These are phyloP conservation scores for Eremomyces bilateralis DNA, from an alignment of 495 filamentous ascomycete genomes.

Conservation along the genomic window DNA sequence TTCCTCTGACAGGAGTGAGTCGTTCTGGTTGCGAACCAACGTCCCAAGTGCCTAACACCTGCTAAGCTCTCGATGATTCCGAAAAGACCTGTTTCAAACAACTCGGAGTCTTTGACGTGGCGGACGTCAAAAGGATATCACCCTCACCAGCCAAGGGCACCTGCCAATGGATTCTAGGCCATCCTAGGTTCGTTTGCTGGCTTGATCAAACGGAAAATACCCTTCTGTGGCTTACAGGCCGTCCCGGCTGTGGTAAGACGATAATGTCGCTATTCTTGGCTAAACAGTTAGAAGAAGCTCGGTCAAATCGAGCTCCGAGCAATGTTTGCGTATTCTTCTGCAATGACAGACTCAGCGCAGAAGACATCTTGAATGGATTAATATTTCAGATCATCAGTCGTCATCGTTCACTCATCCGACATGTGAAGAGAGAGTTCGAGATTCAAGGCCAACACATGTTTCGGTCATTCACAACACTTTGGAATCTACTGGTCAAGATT, in stretches of 20 bases:
- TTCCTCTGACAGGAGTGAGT: constrained; percentile 7
- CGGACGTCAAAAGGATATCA: constrained; percentile 6
- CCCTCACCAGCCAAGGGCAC: constrained; percentile 5
- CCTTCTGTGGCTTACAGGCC: constrained; percentile 11
- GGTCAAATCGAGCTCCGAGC: neutral
- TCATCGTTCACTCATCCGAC: constrained; percentile 8
- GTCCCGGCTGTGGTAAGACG: constrained; percentile 10
- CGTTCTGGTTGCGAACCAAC: neutral
- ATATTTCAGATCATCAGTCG: constrained; percentile 8
- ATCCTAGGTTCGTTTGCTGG: constrained; percentile 7
- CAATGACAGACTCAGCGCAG: constrained; percentile 6
- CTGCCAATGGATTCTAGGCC: constrained; percentile 7
- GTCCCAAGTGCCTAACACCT: neutral
- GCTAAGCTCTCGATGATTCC: constrained; percentile 4
- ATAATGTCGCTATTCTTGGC: constrained; percentile 8
- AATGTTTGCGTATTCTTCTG: constrained; percentile 10
- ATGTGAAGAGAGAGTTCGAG: constrained; percentile 4
- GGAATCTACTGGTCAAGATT: constrained; percentile 7
- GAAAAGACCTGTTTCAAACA: constrained; percentile 7
- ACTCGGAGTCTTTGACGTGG: constrained; percentile 4
- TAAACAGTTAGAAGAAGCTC: constrained; percentile 6
- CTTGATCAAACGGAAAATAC: constrained; percentile 3
- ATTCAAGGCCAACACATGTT: constrained; percentile 3
- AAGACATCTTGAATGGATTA: constrained; percentile 5
- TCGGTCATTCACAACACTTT: constrained; percentile 5